Conservation (phyloP, 805 yeast genomes). For the Hanseniaspora singularis region DNA sequence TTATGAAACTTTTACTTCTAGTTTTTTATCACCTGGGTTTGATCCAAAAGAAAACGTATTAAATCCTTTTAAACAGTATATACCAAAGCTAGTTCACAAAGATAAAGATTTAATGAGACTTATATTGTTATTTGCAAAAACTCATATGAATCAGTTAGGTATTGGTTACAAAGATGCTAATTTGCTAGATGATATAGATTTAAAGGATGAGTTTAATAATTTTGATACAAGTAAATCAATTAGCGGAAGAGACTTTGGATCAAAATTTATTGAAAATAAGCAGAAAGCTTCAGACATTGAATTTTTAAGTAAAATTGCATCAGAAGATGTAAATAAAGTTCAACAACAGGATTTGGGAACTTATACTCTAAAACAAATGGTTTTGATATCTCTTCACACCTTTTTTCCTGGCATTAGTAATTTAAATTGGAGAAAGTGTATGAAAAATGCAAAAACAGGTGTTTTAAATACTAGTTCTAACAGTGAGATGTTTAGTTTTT, state of each 20-base stretch:
- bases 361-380: constrained; percentile 11
- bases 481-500: constrained; percentile 7
- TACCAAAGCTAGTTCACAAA: constrained; percentile 3
- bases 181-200: not conserved
- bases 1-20: constrained; percentile 11
- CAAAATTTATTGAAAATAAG: too few relatives aligned
- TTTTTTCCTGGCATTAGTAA: constrained; percentile 6
- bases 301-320: constrained; percentile 1
- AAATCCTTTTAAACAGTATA: constrained; percentile 8
- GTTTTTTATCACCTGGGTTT: constrained; percentile 12
- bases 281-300: not conserved
- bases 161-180: not conserved
- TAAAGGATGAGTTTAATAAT: not conserved
- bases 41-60: not conserved
- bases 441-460: constrained; percentile 9
- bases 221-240: not conserved
- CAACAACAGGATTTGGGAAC: not conserved
- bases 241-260: too few relatives aligned
- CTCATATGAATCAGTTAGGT: constrained; percentile 3
- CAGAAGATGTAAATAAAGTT: not conserved
- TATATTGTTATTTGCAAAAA: constrained; percentile 7
- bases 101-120: constrained; percentile 9
- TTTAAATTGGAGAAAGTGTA: constrained; percentile 10
- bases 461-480: not conserved
- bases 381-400: constrained; percentile 9